These are phyloP conservation scores for Artemisia annua DNA, from an alignment of 129 eudicot genomes.

Conservation along the genomic window DNA sequence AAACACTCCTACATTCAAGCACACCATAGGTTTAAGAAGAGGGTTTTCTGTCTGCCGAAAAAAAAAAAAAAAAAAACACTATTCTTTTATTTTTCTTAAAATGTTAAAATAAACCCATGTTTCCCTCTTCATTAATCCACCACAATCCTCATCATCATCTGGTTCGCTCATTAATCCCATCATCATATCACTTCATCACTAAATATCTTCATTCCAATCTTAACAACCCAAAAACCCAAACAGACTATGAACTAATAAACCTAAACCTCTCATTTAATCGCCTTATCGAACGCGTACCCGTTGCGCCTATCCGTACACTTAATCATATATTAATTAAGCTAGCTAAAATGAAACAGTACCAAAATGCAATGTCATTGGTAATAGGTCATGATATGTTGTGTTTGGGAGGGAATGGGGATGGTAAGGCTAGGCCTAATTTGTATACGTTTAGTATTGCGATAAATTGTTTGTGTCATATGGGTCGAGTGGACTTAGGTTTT, in stretches of 20 bases:
- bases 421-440: constrained; percentile 22
- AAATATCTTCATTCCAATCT: too few species aligned
- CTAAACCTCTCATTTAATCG: constrained; percentile 20
- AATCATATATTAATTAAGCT: constrained; percentile 24
- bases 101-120: too few species aligned
- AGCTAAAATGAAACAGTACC: constrained; percentile 32
- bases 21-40: too few species aligned
- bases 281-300: constrained; percentile 17
- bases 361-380: constrained; percentile 30
- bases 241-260: constrained; percentile 13
- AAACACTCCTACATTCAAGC: too few species aligned
- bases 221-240: background rate
- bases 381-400: constrained; percentile 26
- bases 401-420: background rate
- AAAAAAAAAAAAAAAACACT: too few species aligned
- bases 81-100: too few species aligned
- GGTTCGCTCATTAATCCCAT: background rate
- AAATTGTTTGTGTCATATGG: constrained; percentile 35
- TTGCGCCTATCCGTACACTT: constrained; percentile 17
- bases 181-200: background rate
- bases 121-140: too few species aligned
- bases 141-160: too few species aligned
- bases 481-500: constrained; percentile 29
- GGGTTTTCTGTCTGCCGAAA: too few species aligned
- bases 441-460: constrained; percentile 38